Conservation (phyloP, 1,284 basidiomycete species). For the Papiliotrema fonsecae region DNA sequence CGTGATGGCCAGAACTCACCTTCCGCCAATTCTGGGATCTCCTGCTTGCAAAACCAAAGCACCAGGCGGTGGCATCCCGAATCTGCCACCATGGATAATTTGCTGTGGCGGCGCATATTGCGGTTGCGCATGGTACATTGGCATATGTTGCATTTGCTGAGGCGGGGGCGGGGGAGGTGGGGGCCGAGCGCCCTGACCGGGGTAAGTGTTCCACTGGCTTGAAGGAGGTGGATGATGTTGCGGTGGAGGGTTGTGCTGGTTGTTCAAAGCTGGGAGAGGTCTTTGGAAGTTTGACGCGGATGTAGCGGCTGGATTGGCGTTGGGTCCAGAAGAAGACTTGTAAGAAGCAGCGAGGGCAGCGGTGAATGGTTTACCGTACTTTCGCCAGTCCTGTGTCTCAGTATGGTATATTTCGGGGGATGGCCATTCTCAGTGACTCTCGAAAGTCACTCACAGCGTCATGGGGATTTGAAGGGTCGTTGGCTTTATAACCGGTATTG, state of each 20-base stretch:
- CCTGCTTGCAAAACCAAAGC: slow-evolving; percentile 38
- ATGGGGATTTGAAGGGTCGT: slow-evolving; percentile 40
- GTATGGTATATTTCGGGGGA: not conserved
- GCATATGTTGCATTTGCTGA: slow-evolving; percentile 11
- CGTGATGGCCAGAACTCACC: slow-evolving; percentile 19
- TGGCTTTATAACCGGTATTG: slow-evolving; percentile 46
- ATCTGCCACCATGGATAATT: slow-evolving; percentile 15
- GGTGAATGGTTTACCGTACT: slow-evolving; percentile 43
- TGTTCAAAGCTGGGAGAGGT: slow-evolving; percentile 25
- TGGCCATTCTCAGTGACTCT: too few species aligned
- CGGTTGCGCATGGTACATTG: too few species aligned
- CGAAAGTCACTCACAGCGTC: slow-evolving; percentile 27
- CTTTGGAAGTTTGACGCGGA: slow-evolving; percentile 38
- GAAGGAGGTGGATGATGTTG: slow-evolving; percentile 20
- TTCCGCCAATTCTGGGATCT: slow-evolving; percentile 43
- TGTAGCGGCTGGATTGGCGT: slow-evolving; percentile 22
- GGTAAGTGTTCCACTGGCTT: slow-evolving; percentile 25
- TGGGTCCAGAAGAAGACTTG: slow-evolving; percentile 14
- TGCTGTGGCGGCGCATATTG: slow-evolving; percentile 8
- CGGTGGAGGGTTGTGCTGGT: slow-evolving; percentile 3
- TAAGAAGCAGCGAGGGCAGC: slow-evolving; percentile 40
- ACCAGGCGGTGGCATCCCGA: slow-evolving; percentile 20
- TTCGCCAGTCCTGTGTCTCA: slow-evolving; percentile 39
- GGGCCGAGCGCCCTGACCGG: slow-evolving; percentile 17
- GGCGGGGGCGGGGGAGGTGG: slow-evolving; percentile 12